Conservation (phyloP, 352 stramenopile genomes). For the Phytophthora crassamura region DNA sequence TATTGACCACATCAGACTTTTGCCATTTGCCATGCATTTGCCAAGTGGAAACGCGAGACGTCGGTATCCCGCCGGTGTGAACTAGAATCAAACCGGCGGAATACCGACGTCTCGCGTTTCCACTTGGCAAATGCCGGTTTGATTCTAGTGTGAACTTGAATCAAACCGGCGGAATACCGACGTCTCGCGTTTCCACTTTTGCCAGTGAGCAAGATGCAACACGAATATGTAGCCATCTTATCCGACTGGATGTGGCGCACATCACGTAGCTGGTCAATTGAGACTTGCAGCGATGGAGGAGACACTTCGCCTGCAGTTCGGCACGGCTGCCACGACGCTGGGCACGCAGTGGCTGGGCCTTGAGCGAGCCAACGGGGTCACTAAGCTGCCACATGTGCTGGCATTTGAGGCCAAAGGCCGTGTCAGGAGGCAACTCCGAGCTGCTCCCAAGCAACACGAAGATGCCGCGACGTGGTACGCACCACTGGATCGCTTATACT, state of each 20-base stretch:
- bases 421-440: slow-evolving; percentile 8
- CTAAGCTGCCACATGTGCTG: slow-evolving; percentile 56
- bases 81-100: no score
- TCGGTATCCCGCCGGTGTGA: no score
- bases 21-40: no score
- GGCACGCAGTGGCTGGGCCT: slow-evolving; percentile 66
- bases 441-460: slow-evolving; percentile 38
- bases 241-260: slow-evolving; percentile 5
- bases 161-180: no score
- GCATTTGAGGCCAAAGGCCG: slow-evolving; percentile 83
- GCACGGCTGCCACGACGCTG: slow-evolving; percentile 69
- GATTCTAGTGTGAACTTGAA: no score
- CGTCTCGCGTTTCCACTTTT: no score
- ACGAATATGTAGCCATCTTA: slow-evolving; percentile 21
- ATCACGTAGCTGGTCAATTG: neutral
- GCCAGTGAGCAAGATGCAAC: no score
- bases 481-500: neutral
- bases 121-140: no score
- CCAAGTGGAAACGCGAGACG: no score
- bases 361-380: slow-evolving; percentile 46
- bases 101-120: no score
- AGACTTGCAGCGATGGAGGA: slow-evolving; percentile 39
- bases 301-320: slow-evolving; percentile 77
- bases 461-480: slow-evolving; percentile 49
- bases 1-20: no score